These are phyloP conservation scores for Leishmania mexicana DNA, from an alignment of 208 protist species.

Conservation along the genomic window DNA sequence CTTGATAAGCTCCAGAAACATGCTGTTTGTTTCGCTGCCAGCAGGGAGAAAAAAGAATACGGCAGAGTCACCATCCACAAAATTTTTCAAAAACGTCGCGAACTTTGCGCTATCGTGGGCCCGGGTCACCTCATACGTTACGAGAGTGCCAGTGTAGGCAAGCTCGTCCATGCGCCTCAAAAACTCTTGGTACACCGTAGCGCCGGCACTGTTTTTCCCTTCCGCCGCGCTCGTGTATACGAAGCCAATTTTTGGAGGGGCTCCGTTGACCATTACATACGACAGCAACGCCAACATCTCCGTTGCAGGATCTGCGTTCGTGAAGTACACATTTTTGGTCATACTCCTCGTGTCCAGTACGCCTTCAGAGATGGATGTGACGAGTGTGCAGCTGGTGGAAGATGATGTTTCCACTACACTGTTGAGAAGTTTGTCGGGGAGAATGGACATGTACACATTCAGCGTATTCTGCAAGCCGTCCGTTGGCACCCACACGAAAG, in stretches of 20 bases:
- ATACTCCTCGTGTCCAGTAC: background rate
- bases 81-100: background rate
- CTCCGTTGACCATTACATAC: constrained; percentile 3
- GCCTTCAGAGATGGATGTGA: constrained; percentile 5
- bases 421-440: background rate
- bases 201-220: background rate
- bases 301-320: constrained; percentile 20
- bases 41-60: constrained; percentile 17
- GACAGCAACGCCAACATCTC: constrained; percentile 30
- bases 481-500: background rate
- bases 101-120: background rate
- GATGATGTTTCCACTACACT: background rate
- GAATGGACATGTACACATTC: constrained; percentile 8
- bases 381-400: background rate
- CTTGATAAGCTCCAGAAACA: constrained; percentile 4
- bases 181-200: constrained; percentile 8
- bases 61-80: background rate
- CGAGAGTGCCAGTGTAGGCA: background rate
- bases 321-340: constrained; percentile 15
- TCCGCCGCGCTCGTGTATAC: background rate
- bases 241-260: constrained; percentile 19
- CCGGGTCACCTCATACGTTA: background rate
- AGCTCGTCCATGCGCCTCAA: background rate
- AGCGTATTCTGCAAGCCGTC: background rate
- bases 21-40: background rate